Conservation (phyloP, 192 early-diverging fungal genomes). For the Rhizophlyctis rosea region DNA sequence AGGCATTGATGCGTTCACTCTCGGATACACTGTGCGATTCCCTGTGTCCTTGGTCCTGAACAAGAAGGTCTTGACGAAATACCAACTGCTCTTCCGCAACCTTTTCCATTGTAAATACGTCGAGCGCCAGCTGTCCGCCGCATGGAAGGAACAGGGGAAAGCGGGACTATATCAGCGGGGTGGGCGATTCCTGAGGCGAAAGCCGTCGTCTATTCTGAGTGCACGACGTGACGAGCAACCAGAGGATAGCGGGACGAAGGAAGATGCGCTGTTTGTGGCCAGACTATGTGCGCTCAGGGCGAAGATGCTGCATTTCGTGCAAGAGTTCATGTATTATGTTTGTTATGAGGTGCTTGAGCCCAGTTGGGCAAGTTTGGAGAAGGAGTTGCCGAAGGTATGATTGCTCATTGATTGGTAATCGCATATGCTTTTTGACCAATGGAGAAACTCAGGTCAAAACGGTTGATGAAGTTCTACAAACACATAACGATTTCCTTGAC, state of each 20-base stretch:
- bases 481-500: conserved; percentile 82
- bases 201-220: neutral
- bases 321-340: conserved; percentile 87
- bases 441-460: conserved; percentile 54
- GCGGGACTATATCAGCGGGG: conserved; percentile 17
- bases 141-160: conserved; percentile 74
- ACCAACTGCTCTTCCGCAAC: conserved; percentile 87
- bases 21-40: conserved; percentile 82
- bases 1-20: conserved; percentile 78
- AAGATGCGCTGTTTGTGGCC: conserved; percentile 24
- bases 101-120: conserved; percentile 84
- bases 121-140: conserved; percentile 72
- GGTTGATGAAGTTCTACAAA: conserved; percentile 79
- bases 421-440: neutral
- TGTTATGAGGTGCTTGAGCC: conserved; percentile 93
- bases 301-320: conserved; percentile 87
- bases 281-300: conserved; percentile 70
- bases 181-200: conserved; percentile 6
- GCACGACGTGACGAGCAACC: neutral
- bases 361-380: conserved; percentile 73
- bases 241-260: conserved; percentile 13
- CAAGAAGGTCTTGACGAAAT: conserved; percentile 78
- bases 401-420: conserved; percentile 14
- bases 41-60: conserved; percentile 88
- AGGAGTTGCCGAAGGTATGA: conserved; percentile 51